Percentiles rank a stretch among this genome's conserved stretches.
Evolutionary conservation across 306 rosid genomes (phyloP).

Genomic region (Cicer judaicum): DNA sequence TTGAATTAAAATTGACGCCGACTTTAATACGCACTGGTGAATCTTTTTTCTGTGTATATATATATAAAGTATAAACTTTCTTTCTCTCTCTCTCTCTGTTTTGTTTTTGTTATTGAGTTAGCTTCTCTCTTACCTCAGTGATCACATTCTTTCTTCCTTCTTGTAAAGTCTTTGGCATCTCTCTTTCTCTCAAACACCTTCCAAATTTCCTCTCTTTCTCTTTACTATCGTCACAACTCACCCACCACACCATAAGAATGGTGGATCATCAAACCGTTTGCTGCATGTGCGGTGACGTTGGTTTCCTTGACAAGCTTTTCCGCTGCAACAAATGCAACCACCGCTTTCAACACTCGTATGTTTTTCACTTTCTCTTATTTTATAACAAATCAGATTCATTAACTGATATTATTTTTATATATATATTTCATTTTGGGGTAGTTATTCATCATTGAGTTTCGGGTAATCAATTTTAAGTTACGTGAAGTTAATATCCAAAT

Average conservation of each 20-base stretch:
- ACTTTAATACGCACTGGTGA: constrained; percentile 52
- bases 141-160: constrained; percentile 14
- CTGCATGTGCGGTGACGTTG: constrained; percentile 98
- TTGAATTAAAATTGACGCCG: constrained; percentile 28
- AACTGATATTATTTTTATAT: no score
- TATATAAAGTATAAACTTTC: constrained; percentile 49
- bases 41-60: constrained; percentile 40
- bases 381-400: no score
- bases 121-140: constrained; percentile 30
- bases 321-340: constrained; percentile 89
- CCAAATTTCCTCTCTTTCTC: constrained; percentile 18
- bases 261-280: constrained; percentile 89
- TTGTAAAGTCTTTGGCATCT: not conserved
- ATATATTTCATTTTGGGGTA: no score
- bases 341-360: constrained; percentile 97
- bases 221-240: not conserved
- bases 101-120: not conserved
- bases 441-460: no score
- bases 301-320: constrained; percentile 94
- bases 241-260: constrained; percentile 49
- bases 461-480: no score
- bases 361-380: constrained; percentile 31
- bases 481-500: no score
- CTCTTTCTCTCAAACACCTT: constrained; percentile 9
- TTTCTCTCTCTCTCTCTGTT: not conserved